Evolutionary conservation across 2,329 filamentous ascomycete genomes (phyloP), one percentile per base, ranked within the genome.

Genomic region (Gnomoniopsis smithogilvyi): DNA sequence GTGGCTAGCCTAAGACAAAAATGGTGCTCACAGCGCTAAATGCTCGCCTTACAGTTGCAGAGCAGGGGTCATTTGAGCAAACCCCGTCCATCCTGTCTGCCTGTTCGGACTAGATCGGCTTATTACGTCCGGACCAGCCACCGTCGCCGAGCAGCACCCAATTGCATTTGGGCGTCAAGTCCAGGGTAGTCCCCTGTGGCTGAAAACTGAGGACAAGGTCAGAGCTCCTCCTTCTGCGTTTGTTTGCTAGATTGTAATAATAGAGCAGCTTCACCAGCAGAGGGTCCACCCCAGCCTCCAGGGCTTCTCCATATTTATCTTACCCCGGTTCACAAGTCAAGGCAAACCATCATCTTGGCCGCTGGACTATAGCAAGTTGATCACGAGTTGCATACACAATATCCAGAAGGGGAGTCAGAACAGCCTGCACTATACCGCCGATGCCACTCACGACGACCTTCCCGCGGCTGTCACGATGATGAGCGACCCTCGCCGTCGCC

Each of bases 401-500:
- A 47, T 11, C 45, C 10, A 19, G 19, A 47, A 11, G 36, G 36
- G 15, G 36, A 12, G 21, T 24, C 10, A 47, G 45, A 47, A 22
- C 10, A n/a, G 45, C 10, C 6, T 19, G 45, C 15, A 15, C 24
- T 4, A 47, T 21, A 47, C 45, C 45, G 19, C 47, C 45, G 19
- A 60, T 60, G 60, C 51, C 41, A 51, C 57, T 49, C 21, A 51
- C 58, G 49, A 22, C 38, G 26, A 34, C 47, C 30, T 26, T 19
- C 24, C 26, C 38, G 17, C 30, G 56, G 62, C 66, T 65, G 64
- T 69, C 65, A 75, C 69, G 70, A 83, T 80, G 79, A 80, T 82
- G 80, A 76, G 78, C 75, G 77, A 79, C 68, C 74, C 77, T 72
- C 80, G 80, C 70, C 79, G 78, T 68, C 78, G 81, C 68, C 78